Evolutionary conservation across 768 basidiomycete genomes (phyloP).

Genomic region (Lactarius vividus): DNA sequence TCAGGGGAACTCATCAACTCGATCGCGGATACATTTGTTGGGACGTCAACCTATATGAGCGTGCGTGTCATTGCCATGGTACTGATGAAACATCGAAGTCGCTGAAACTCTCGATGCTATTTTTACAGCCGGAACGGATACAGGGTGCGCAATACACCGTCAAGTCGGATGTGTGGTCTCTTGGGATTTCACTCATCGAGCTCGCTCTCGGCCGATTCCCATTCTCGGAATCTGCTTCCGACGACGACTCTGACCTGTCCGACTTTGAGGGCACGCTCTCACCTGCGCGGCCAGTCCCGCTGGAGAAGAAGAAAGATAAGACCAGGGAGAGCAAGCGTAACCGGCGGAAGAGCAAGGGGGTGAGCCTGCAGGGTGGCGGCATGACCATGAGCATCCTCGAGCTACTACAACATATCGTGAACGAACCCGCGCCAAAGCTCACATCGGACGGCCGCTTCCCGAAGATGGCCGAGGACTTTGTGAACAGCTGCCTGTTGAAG

Average conservation of each 20-base stretch:
- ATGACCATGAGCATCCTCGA: conserved; percentile 99
- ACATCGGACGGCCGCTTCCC: conserved; percentile 74
- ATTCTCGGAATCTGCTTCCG: conserved; percentile 78
- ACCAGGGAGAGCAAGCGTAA: conserved; percentile 63
- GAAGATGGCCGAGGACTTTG: conserved; percentile 73
- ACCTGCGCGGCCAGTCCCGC: conserved; percentile 59
- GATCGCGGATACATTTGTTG: conserved; percentile 98
- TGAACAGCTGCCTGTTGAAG: conserved; percentile 88
- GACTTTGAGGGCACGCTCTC: conserved; percentile 81
- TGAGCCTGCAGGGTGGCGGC: conserved; percentile 88
- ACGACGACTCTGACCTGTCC: conserved; percentile 67
- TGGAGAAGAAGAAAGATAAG: conserved; percentile 38
- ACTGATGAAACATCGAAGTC: conserved; percentile 22
- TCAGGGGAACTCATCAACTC: conserved; percentile 99
- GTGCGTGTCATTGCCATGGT: conserved; percentile 48
- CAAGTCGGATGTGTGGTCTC: conserved; percentile 99
- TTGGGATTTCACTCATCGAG: conserved; percentile 96
- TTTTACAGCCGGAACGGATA: conserved; percentile 89
- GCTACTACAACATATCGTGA: conserved; percentile 95
- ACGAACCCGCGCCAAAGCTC: conserved; percentile 92
- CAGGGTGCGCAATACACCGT: conserved; percentile 98
- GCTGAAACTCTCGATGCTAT: conserved; percentile 23
- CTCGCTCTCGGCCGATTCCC: conserved; percentile 97
- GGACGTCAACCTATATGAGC: conserved; percentile 99
- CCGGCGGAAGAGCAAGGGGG: conserved; percentile 86